Evolutionary conservation across 495 filamentous ascomycete species (phyloP), one percentile per base, ranked within the genome.

Genomic region (Paragyromitra xinjiangensis): DNA sequence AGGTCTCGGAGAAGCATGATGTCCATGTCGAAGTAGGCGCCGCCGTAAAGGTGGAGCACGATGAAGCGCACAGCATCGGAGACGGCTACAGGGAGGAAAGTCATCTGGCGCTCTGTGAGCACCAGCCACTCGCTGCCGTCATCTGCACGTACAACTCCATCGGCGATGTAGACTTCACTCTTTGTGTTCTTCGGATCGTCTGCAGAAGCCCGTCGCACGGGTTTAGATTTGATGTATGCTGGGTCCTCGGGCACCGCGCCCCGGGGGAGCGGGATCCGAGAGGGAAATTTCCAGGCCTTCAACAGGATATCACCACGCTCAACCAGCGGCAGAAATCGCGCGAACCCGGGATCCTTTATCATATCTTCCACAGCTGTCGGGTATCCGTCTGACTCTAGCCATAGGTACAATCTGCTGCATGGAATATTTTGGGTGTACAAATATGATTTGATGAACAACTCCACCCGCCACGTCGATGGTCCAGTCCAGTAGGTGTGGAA

Each of bases 401-500:
- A 89, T 11, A 89, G 70, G 79, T 84, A 87, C 1, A 89, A 83
- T 40, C 86, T 81, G 16, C 84, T 87, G 73, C 88, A 89, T 1
- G 88, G 84, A 7, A 89, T 81, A 51, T 88, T 88, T 64, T 89
- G 88, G 0, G 87, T 89, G 80, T 89, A 87, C 1, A 89, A 83
- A 77, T 89, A 87, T 39, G 84, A 85, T 81, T 89, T 89, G 81
- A 89, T 80, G 77, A 89, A 89, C 12, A 88, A 77, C 63, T 89
- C 88, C 50, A 89, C 85, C 22, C 88, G 83, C 88, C 88, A 89
- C 2, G 87, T 88, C 11, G 88, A 86, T 6, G 86, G 85, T 2
- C 88, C 88, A 16, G 87, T 88, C 88, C 88, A 89, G 84, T 89
- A 89, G 0, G 86, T 85, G 66, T 89, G 88, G 63, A 86, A 89